phyloP scores from a whole-genome alignment of 148 eudicot genomes.

The Beta vulgaris region DNA sequence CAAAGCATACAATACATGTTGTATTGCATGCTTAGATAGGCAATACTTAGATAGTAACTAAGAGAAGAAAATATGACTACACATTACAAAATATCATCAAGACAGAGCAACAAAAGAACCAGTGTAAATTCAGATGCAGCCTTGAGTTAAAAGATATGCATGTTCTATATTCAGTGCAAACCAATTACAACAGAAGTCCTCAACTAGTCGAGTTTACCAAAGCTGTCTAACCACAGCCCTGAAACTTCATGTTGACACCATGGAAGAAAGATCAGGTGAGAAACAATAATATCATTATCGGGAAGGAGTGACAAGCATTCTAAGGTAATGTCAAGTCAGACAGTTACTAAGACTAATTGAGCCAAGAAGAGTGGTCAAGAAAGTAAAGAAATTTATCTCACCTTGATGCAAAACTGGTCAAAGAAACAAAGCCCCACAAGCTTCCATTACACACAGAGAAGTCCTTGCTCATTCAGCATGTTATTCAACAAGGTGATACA shows the following conservation, averaged over 20 bases:
- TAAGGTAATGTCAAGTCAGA: neutral
- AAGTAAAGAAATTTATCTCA: neutral
- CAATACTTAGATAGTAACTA: neutral
- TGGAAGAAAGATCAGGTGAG: neutral
- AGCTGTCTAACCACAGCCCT: neutral
- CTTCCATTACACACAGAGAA: neutral
- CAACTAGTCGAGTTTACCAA: neutral
- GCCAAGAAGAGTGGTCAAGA: neutral
- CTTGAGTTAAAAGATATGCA: too few species aligned
- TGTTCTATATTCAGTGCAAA: neutral
- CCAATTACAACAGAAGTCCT: neutral
- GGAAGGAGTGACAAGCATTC: neutral
- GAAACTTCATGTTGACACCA: neutral
- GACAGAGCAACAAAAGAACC: neutral
- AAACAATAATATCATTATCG: neutral
- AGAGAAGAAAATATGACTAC: neutral
- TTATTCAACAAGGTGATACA: conserved; percentile 20
- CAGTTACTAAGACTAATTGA: neutral
- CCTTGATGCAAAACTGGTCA: neutral
- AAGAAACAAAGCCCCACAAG: neutral
- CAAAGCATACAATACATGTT: neutral
- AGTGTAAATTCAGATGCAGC: too few species aligned
- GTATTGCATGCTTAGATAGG: too few species aligned
- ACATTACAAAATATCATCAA: neutral
- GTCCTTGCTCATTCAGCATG: conserved; percentile 3